Evolutionary conservation across 2,329 filamentous ascomycete species (phyloP).

Genomic region (Lithohypha guttulata): DNA sequence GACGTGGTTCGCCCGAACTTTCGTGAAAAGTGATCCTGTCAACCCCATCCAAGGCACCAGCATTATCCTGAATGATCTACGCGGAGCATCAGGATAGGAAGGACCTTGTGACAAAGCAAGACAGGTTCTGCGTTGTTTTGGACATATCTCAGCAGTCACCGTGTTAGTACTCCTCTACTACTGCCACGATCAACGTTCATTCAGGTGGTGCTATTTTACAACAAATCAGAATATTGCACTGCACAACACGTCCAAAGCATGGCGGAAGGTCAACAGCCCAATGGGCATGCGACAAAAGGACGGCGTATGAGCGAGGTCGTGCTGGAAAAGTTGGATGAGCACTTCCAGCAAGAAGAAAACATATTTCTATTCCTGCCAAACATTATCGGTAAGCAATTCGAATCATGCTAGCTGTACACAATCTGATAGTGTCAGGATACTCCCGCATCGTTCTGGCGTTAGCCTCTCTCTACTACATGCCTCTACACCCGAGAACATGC

Average conservation of each 20-base stretch:
- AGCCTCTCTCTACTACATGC: slow-evolving; percentile 97
- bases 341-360: slow-evolving; percentile 49
- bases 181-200: background rate
- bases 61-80: too few species aligned
- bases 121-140: too few species aligned
- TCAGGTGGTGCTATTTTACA: too few species aligned
- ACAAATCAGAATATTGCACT: too few species aligned
- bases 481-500: slow-evolving; percentile 52
- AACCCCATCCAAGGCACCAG: too few species aligned
- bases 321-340: slow-evolving; percentile 24
- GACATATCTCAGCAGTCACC: too few species aligned
- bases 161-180: background rate
- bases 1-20: too few species aligned
- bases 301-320: slow-evolving; percentile 22
- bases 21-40: too few species aligned
- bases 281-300: slow-evolving; percentile 23
- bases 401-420: slow-evolving; percentile 4
- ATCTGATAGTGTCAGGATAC: slow-evolving; percentile 47
- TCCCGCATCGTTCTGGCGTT: slow-evolving; percentile 68
- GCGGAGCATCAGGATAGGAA: too few species aligned
- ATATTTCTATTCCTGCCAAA: slow-evolving; percentile 76
- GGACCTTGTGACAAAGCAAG: too few species aligned
- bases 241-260: slow-evolving; percentile 1
- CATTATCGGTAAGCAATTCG: slow-evolving; percentile 54
- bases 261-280: slow-evolving; percentile 14